Evolutionary conservation across 148 eudicot species (phyloP), one percentile per base, ranked within the genome.

Genomic region (Diospyros kaki): DNA sequence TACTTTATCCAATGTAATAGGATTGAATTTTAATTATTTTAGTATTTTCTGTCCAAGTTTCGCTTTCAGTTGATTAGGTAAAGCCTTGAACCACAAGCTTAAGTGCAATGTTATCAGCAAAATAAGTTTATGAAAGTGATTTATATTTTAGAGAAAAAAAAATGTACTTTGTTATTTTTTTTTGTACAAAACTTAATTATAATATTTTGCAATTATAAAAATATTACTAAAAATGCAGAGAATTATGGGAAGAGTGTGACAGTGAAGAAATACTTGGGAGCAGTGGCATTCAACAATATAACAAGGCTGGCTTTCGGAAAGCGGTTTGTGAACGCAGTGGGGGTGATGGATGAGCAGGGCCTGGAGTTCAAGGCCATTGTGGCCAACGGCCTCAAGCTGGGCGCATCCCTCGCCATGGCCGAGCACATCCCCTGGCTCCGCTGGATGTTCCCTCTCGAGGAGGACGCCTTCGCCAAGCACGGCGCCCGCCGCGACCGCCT

Each of bases 211-310:
- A 10, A 4, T 14, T 15, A 15, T 41, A 46, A 66, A 66, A 13
- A 38, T 59, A 50, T 4, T 63, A 52, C 28, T 28, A 28, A 28
- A 28, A 4, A 3, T 39, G 76, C 89, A 93, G 97, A 88, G 40
- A 84, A 86, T 70, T 66, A 77, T 55, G 93, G 89, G 46, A 89
- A 89, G 50, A 72, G 89, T 68, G 63, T 93, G 61, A 58, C 77
- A 52, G 80, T 91, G 73, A 86, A 84, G 75, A 83, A 84, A 39
- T 89, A 89, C 78, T 73, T 93, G 58, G 93, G 93, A 51, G 77
- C 87, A 46, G 93, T 93, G 59, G 89, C 97, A 40, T 91, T 93
- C 84, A 92, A 91, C 84, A 92, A 91, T 86, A 89, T 93, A 69
- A 93, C 98, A 75, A 88, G 98, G 73, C 68, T 93, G 41, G 86